These are phyloP conservation scores for Xylaria sp. DNA, from an alignment of 2,329 filamentous ascomycete species.

Conservation along the genomic window DNA sequence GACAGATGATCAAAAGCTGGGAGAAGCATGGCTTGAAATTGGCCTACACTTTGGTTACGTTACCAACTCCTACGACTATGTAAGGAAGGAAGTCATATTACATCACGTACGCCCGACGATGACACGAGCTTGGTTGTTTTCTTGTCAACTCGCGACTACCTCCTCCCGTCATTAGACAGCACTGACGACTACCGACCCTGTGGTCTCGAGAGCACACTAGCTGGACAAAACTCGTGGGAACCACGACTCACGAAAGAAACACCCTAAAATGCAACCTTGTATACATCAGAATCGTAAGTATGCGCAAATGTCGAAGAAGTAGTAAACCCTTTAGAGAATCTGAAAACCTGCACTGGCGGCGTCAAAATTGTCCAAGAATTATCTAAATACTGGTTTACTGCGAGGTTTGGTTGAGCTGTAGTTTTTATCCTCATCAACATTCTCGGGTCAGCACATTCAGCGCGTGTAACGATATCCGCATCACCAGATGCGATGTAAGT, in stretches of 20 bases:
- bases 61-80: not conserved
- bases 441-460: too few relatives aligned
- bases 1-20: not conserved
- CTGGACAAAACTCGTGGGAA: not conserved
- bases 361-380: too few relatives aligned
- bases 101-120: not conserved
- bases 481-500: too few relatives aligned
- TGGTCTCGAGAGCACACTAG: not conserved
- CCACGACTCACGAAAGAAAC: not conserved
- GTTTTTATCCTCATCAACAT: too few relatives aligned
- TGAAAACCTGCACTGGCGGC: too few relatives aligned
- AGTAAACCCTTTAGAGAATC: not conserved
- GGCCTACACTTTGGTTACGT: not conserved
- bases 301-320: not conserved
- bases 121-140: not conserved
- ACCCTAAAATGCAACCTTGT: too few relatives aligned
- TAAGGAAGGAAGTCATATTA: not conserved
- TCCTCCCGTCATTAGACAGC: not conserved
- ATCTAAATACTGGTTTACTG: too few relatives aligned
- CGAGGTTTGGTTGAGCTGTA: too few relatives aligned
- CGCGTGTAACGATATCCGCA: too few relatives aligned
- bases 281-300: too few relatives aligned
- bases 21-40: not conserved
- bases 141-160: not conserved
- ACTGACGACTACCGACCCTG: not conserved